Conservation (phyloP, 345 rosid species). For the Citrus maxima region DNA sequence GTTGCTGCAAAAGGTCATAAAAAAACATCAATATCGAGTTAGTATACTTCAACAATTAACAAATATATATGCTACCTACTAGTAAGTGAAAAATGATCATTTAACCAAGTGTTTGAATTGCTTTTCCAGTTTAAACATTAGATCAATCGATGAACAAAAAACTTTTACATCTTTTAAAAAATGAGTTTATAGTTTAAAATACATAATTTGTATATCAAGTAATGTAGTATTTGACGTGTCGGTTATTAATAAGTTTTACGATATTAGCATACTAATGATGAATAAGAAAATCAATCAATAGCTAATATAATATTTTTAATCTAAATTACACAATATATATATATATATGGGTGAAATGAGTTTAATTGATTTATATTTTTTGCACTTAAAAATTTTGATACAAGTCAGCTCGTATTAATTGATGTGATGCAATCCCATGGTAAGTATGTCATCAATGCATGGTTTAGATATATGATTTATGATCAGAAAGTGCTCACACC, state of each 20-base stretch:
- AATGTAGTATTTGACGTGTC: no score
- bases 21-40: background rate
- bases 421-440: no score
- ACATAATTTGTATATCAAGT: no score
- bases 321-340: no score
- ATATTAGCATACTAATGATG: no score
- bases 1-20: constrained; percentile 49
- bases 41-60: background rate
- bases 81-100: background rate
- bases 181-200: background rate
- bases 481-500: background rate
- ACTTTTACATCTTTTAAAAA: background rate
- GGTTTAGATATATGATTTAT: background rate
- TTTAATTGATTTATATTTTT: no score
- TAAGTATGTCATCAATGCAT: background rate
- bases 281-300: no score
- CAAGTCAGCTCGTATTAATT: no score
- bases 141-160: background rate
- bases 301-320: no score
- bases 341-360: no score
- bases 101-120: background rate
- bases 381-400: no score
- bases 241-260: no score
- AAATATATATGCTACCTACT: background rate
- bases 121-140: background rate